Evolutionary conservation across 345 rosid genomes (phyloP).

Genomic region (Pistacia vera): DNA sequence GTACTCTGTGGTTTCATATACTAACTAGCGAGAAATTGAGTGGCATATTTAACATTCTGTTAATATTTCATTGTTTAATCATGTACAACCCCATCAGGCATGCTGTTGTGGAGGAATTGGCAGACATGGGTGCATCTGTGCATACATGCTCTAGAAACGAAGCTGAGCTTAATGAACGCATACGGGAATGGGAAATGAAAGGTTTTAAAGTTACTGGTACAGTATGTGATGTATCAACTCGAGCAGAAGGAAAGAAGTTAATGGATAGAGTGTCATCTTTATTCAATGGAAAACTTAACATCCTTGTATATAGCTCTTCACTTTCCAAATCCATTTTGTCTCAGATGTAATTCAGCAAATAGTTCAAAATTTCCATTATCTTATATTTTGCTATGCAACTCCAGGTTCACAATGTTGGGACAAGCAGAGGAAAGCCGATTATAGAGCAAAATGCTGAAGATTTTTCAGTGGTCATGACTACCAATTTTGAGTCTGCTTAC

Average conservation of each 20-base stretch:
- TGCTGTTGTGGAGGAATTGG: slow-evolving; percentile 71
- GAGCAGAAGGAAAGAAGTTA: slow-evolving; percentile 34
- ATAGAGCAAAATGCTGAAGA: no score
- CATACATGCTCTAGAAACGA: slow-evolving; percentile 70
- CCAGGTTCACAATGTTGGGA: no score
- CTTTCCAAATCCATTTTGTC: no score
- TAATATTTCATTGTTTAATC: no score
- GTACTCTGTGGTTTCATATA: no score
- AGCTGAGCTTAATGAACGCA: slow-evolving; percentile 48
- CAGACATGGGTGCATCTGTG: slow-evolving; percentile 66
- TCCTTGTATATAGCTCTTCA: slow-evolving; percentile 30
- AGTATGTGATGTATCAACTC: slow-evolving; percentile 43
- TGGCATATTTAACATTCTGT: background rate
- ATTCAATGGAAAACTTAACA: slow-evolving; percentile 40
- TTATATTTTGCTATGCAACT: no score
- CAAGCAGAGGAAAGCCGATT: no score
- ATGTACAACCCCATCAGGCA: slow-evolving; percentile 22
- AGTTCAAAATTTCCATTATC: no score
- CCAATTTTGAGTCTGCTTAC: no score
- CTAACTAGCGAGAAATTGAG: no score
- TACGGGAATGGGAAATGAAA: slow-evolving; percentile 37
- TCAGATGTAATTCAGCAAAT: no score
- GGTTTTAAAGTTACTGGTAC: slow-evolving; percentile 45
- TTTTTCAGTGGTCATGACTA: no score
- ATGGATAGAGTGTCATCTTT: slow-evolving; percentile 24